Conservation (phyloP, 768 basidiomycete genomes). For the Pleurotus platypus region DNA sequence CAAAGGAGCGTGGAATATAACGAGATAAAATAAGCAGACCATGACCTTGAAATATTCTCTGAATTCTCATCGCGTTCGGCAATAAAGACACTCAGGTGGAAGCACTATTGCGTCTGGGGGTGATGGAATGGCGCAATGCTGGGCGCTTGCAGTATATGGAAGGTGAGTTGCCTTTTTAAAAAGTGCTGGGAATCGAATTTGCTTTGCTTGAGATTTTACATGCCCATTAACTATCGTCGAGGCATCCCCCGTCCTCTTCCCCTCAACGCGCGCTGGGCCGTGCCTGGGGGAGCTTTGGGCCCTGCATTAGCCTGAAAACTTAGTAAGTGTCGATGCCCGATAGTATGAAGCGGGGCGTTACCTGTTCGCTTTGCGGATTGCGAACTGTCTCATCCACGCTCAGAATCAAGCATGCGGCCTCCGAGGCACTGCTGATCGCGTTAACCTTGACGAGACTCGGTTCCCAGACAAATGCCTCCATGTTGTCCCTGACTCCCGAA, state of each 20-base stretch:
- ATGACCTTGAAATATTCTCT: no score
- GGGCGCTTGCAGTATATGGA: slow-evolving; percentile 1
- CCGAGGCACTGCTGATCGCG: slow-evolving; percentile 91
- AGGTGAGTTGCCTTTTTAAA: background rate
- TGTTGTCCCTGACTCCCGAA: slow-evolving; percentile 90
- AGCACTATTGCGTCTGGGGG: background rate
- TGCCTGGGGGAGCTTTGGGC: slow-evolving; percentile 90
- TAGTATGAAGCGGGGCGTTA: slow-evolving; percentile 23
- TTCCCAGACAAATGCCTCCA: slow-evolving; percentile 99
- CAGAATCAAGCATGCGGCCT: slow-evolving; percentile 93
- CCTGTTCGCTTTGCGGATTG: slow-evolving; percentile 91
- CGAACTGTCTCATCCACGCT: slow-evolving; percentile 97
- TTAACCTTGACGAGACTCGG: slow-evolving; percentile 94
- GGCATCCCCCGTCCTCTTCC: slow-evolving; percentile 85
- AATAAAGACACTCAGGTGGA: background rate
- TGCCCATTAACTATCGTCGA: slow-evolving; percentile 45
- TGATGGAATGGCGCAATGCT: background rate
- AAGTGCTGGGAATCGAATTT: background rate
- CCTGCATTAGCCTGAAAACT: slow-evolving; percentile 65
- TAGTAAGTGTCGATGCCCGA: slow-evolving; percentile 13
- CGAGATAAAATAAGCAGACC: background rate
- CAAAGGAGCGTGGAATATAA: background rate
- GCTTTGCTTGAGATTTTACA: no score
- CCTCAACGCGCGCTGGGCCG: slow-evolving; percentile 80
- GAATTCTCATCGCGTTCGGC: no score